Evolutionary conservation across 2,329 filamentous ascomycete species (phyloP).

Genomic region (Neonectria coccinea): DNA sequence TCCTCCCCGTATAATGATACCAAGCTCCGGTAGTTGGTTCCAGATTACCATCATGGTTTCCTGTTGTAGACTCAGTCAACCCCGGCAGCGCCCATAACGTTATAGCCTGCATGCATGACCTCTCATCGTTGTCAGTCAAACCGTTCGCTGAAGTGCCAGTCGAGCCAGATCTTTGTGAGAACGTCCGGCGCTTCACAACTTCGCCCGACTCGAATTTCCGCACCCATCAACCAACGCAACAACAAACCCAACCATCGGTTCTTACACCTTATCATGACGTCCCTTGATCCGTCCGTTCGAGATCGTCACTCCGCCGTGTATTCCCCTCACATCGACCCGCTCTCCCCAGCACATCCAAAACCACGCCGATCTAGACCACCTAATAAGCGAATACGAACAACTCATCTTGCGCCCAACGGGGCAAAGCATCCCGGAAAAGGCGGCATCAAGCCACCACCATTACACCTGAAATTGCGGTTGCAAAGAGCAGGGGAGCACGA

Average conservation of each 20-base stretch:
- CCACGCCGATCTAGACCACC: slow-evolving; percentile 21
- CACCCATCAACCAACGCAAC: neutral
- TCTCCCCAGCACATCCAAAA: slow-evolving; percentile 1
- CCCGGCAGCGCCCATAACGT: neutral
- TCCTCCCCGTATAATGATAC: no score
- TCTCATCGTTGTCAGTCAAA: neutral
- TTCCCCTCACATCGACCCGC: neutral
- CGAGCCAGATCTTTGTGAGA: no score
- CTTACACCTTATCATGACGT: neutral
- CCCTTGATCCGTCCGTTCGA: neutral
- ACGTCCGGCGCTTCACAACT: no score
- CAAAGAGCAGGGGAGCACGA: slow-evolving; percentile 10
- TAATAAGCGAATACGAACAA: slow-evolving; percentile 31
- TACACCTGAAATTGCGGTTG: neutral
- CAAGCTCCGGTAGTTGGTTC: no score
- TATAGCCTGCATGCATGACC: neutral
- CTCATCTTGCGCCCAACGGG: slow-evolving; percentile 25
- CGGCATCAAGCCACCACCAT: slow-evolving; percentile 24
- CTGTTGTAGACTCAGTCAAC: no score
- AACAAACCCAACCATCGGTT: no score
- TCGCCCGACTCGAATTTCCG: neutral
- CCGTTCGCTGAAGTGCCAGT: neutral
- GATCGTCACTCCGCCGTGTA: neutral
- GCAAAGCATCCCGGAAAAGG: slow-evolving; percentile 16
- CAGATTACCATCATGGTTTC: no score